Evolutionary conservation across 2,329 filamentous ascomycete species (phyloP), one percentile per base, ranked within the genome.

Genomic region (Penicillium sp.): DNA sequence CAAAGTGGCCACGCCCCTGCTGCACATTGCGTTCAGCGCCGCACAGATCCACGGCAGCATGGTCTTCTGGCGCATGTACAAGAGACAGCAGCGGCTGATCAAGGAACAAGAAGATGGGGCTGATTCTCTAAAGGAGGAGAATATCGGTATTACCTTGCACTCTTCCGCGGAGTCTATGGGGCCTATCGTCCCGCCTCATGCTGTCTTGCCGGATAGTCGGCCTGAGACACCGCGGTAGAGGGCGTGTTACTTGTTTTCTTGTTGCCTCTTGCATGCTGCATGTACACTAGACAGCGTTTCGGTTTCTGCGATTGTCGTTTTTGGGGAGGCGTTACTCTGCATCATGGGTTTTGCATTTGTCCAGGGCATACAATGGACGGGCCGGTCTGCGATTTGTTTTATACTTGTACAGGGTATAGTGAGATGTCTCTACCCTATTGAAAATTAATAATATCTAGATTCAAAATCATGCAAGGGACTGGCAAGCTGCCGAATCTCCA

Each of bases 31-130:
- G 0, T 82, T 82, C 60, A 75, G 72, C 0, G 68, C 73, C 0
- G 77, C 78, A 0, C 79, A 81, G 63, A 54, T 81, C 1, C 78
- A 78, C 70, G 79, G 79, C 3, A 77, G 70, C 25, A 64, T 72
- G 45, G 75, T 79, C 7, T 79, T 81, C 49, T 78, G 72, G 63
- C 66, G 64, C 15, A 77, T 81, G 78, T 78, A 70, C 48, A 57
- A 48, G 25, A 61, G 59, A 31, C 69, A 71, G 43, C 37, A 60
- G 20, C 34, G 39, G 3, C 52, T 56, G 15, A 6, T 65, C 3
- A n/a, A 11, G 3, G 43, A 47, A 4, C 14, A 38, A 3, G 28
- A 57, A 10, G 58, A 42, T 10, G 25, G 53, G 1, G 31, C 10
- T 0, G 38, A 56, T 14, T 25, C 15, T 2, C 14, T 37, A 12